A percentile compares a stretch with the other conserved stretches of the same genome.
These are phyloP conservation scores for Boletellus emodensis DNA, from an alignment of 768 basidiomycete species.

Conservation along the genomic window DNA sequence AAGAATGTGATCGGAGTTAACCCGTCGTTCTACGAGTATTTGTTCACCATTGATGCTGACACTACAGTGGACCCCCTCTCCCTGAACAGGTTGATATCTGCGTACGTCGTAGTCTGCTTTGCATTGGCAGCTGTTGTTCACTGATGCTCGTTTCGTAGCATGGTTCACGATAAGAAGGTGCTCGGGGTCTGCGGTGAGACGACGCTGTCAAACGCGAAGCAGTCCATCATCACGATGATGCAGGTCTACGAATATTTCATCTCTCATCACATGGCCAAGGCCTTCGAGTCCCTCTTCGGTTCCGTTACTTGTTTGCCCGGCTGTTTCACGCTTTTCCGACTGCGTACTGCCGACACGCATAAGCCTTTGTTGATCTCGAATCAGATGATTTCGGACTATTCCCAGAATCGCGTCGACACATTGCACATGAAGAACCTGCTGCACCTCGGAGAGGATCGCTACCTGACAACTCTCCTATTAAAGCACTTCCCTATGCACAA, in stretches of 20 bases:
- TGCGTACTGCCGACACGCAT: constrained; percentile 91
- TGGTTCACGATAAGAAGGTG: constrained; percentile 95
- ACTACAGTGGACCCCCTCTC: constrained; percentile 88
- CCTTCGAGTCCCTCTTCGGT: constrained; percentile 94
- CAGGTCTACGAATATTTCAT: constrained; percentile 99
- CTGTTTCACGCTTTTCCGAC: constrained; percentile 96
- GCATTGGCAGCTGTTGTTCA: background rate
- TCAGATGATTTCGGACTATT: constrained; percentile 86
- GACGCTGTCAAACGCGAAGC: constrained; percentile 85
- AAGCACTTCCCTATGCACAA: constrained; percentile 95
- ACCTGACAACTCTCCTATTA: constrained; percentile 90
- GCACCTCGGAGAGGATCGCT: constrained; percentile 98
- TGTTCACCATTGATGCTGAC: constrained; percentile 93
- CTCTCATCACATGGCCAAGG: constrained; percentile 97
- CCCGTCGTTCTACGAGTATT: constrained; percentile 95
- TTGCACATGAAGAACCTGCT: constrained; percentile 98
- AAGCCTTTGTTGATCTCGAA: constrained; percentile 93
- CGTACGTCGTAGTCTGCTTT: constrained; percentile 50
- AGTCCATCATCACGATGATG: constrained; percentile 96
- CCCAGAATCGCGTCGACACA: constrained; percentile 94
- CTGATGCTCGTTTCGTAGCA: constrained; percentile 42
- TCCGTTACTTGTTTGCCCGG: constrained; percentile 98
- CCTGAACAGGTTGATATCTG: constrained; percentile 87
- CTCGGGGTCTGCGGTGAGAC: constrained; percentile 97
- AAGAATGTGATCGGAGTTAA: constrained; percentile 99